Conservation (phyloP, 1,284 basidiomycete genomes). For the Mycosarcoma maydis region DNA sequence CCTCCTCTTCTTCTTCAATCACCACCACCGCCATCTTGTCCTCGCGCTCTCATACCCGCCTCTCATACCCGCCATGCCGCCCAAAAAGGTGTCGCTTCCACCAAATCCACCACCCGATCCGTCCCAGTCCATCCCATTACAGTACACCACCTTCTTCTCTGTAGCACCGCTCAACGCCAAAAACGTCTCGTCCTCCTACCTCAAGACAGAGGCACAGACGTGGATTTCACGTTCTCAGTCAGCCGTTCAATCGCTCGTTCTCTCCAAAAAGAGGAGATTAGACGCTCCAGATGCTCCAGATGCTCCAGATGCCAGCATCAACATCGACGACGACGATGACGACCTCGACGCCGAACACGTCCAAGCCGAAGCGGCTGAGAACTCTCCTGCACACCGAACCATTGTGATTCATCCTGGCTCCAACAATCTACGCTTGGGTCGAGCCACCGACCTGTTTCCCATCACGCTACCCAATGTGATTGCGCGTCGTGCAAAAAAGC, state of each 20-base stretch:
- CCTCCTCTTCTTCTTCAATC: not conserved
- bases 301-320: constrained; percentile 25
- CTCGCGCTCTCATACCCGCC: no score
- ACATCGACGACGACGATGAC: constrained; percentile 33
- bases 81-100: constrained; percentile 55
- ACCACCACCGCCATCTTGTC: not conserved
- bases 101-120: constrained; percentile 51
- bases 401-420: constrained; percentile 95
- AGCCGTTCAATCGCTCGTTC: constrained; percentile 15
- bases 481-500: constrained; percentile 69
- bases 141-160: constrained; percentile 60
- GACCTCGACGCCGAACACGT: constrained; percentile 38
- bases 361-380: constrained; percentile 36
- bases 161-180: constrained; percentile 64
- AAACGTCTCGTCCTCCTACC: constrained; percentile 63
- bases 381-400: constrained; percentile 59
- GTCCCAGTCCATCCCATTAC: constrained; percentile 55
- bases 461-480: constrained; percentile 79
- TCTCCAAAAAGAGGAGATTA: constrained; percentile 33
- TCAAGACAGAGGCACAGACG: constrained; percentile 64
- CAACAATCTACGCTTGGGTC: constrained; percentile 83
- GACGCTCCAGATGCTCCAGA: constrained; percentile 23
- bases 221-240: constrained; percentile 54
- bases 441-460: constrained; percentile 86
- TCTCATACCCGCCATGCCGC: constrained; percentile 25